phyloP scores from a whole-genome alignment of 257 asterid genomes.

The Rauvolfia tetraphylla region DNA sequence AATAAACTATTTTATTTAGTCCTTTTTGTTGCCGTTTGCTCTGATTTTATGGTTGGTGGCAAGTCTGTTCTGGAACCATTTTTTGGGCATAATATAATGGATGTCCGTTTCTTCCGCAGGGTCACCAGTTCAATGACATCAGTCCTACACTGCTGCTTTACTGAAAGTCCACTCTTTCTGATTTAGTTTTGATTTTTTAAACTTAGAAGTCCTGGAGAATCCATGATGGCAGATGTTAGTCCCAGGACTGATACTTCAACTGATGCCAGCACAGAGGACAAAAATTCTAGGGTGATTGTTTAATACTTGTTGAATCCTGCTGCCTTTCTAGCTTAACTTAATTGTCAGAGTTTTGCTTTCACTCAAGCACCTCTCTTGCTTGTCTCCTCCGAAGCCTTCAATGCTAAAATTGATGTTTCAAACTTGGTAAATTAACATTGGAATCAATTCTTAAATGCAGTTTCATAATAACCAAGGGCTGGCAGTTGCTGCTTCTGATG shows the following conservation, averaged over 20 bases:
- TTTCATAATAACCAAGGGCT: conserved; percentile 52
- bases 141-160: conserved; percentile 9
- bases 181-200: conserved; percentile 22
- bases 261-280: conserved; percentile 94
- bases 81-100: not conserved
- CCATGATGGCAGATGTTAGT: conserved; percentile 75
- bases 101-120: conserved; percentile 8
- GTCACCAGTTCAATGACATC: conserved; percentile 10
- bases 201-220: conserved; percentile 29
- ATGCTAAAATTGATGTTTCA: not conserved
- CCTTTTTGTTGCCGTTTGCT: not conserved
- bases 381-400: not conserved
- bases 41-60: not conserved
- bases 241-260: conserved; percentile 85
- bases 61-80: not conserved
- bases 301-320: not conserved
- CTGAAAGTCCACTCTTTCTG: conserved; percentile 24
- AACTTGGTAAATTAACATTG: not conserved
- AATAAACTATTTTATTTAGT: not conserved
- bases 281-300: conserved; percentile 52
- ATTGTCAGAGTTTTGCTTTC: not conserved
- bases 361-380: not conserved
- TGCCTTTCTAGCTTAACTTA: not conserved
- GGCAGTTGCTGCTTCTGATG: conserved; percentile 71
- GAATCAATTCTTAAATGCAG: conserved; percentile 32